Conservation (phyloP, 202 grass and related monocot genomes). For the Bolboschoenoplectus hybrid region DNA sequence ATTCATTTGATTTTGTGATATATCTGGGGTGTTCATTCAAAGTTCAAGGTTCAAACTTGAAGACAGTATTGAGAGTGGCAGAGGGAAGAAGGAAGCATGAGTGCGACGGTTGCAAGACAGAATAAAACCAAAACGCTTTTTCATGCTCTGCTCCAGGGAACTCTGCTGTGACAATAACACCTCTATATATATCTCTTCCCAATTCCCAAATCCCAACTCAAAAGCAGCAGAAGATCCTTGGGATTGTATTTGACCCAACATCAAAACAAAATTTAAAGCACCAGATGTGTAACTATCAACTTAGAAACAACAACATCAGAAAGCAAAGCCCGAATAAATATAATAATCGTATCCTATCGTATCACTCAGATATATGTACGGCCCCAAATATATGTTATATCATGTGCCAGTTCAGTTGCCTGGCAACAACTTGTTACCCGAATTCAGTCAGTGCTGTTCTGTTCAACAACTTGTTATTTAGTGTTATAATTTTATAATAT, state of each 20-base stretch:
- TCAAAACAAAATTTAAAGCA: conserved; percentile 26
- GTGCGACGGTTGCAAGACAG: conserved; percentile 23
- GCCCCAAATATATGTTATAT: not conserved
- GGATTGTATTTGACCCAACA: conserved; percentile 28
- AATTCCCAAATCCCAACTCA: conserved; percentile 3
- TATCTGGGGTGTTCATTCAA: too few species aligned
- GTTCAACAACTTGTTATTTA: too few species aligned
- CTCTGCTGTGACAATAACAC: conserved; percentile 36
- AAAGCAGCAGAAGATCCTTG: not conserved
- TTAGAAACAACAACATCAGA: not conserved
- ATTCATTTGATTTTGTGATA: too few species aligned
- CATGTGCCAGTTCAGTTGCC: not conserved
- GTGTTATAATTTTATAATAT: too few species aligned
- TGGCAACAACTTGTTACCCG: too few species aligned
- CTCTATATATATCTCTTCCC: not conserved
- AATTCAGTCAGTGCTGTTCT: too few species aligned
- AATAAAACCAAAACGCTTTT: conserved; percentile 39
- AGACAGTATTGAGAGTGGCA: not conserved
- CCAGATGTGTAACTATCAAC: conserved; percentile 26
- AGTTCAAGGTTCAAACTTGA: too few species aligned
- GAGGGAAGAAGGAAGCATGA: not conserved
- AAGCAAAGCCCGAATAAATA: not conserved
- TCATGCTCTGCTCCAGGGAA: conserved; percentile 28
- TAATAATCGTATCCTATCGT: not conserved
- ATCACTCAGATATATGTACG: conserved; percentile 9